Conservation (phyloP, 1,284 basidiomycete genomes). For the Puccinia horiana region DNA sequence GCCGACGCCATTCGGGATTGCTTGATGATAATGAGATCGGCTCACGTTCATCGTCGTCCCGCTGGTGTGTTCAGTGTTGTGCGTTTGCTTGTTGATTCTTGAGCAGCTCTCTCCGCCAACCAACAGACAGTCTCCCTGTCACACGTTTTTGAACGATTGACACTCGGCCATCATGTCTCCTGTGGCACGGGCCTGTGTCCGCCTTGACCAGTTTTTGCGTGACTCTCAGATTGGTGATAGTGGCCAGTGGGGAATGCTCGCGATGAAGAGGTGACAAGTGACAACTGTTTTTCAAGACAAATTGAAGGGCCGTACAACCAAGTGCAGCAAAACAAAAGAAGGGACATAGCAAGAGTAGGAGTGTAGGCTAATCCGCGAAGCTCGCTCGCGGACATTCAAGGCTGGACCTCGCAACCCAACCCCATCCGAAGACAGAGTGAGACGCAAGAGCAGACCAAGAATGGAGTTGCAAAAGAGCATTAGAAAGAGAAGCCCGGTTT, state of each 20-base stretch:
- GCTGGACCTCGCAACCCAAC: not conserved
- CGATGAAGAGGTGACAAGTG: too few relatives aligned
- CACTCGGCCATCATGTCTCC: too few relatives aligned
- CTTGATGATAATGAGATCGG: not conserved
- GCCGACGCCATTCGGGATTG: not conserved
- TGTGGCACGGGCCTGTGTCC: too few relatives aligned
- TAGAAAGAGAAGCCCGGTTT: conserved; percentile 14
- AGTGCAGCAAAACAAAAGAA: not conserved
- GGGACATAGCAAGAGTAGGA: not conserved
- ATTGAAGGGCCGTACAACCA: too few relatives aligned
- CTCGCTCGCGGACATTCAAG: not conserved
- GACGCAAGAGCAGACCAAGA: not conserved
- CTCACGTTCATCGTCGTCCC: not conserved
- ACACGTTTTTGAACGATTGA: not conserved
- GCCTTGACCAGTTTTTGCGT: too few relatives aligned
- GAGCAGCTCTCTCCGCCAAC: not conserved
- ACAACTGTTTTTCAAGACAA: too few relatives aligned
- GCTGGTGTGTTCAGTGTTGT: not conserved
- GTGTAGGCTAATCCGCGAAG: conserved; percentile 32
- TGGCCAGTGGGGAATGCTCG: too few relatives aligned
- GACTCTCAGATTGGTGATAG: too few relatives aligned
- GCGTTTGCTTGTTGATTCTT: not conserved
- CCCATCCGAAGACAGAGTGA: not conserved
- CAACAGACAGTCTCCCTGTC: not conserved
- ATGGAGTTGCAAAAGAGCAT: conserved; percentile 1